phyloP scores from a whole-genome alignment of 495 filamentous ascomycete genomes.

The Massariosphaeria phaeospora region DNA sequence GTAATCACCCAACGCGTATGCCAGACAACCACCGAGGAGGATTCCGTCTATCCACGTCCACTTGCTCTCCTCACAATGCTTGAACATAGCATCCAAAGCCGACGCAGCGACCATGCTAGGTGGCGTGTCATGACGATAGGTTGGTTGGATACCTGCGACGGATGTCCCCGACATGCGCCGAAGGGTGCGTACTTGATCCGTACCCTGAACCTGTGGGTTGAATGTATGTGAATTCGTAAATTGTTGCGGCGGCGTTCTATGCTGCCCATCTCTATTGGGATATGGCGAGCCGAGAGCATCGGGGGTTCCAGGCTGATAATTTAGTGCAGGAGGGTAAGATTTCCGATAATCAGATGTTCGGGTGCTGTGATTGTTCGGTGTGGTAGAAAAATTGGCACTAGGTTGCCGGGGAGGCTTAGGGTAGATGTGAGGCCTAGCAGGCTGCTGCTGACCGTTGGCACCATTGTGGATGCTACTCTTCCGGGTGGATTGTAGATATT shows the following conservation, averaged over 20 bases:
- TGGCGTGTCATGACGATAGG: conserved; percentile 18
- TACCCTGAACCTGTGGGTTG: conserved; percentile 4
- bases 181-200: conserved; percentile 25
- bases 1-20: conserved; percentile 88
- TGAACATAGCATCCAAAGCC: conserved; percentile 73
- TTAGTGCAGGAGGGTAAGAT: neutral
- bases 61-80: conserved; percentile 75
- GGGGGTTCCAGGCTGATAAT: neutral
- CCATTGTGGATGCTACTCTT: conserved; percentile 46
- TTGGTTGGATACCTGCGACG: conserved; percentile 19
- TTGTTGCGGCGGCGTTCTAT: conserved; percentile 3
- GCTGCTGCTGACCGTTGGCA: conserved; percentile 27
- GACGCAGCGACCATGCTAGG: conserved; percentile 52
- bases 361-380: conserved; percentile 10
- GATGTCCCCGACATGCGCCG: conserved; percentile 32
- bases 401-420: conserved; percentile 56
- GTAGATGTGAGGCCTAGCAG: conserved; percentile 55
- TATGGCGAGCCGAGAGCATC: neutral
- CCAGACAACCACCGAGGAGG: conserved; percentile 84
- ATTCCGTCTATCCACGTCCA: conserved; percentile 98
- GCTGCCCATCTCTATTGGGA: neutral
- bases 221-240: conserved; percentile 5
- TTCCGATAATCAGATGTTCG: too few relatives aligned
- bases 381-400: conserved; percentile 36
- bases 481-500: conserved; percentile 63